Evolutionary conservation across 1,284 basidiomycete genomes (phyloP).

Genomic region (Grifola frondosa): DNA sequence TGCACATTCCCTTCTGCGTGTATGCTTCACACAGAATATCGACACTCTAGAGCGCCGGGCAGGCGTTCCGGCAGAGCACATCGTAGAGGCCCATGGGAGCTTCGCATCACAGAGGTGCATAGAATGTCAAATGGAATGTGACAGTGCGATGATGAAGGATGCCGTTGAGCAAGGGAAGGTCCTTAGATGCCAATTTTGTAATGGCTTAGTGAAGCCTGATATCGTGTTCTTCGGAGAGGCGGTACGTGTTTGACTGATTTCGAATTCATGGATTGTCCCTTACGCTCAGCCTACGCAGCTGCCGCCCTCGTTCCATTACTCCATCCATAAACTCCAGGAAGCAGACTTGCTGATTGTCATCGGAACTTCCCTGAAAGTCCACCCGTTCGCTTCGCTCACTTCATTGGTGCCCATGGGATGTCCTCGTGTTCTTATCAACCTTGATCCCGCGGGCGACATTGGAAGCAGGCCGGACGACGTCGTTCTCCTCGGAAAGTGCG

Average conservation of each 20-base stretch:
- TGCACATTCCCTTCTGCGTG: slow-evolving; percentile 63
- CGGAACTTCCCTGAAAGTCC: slow-evolving; percentile 87
- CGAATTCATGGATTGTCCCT: too few species aligned
- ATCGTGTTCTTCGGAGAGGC: slow-evolving; percentile 95
- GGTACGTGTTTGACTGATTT: slow-evolving; percentile 39
- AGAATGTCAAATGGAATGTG: slow-evolving; percentile 58
- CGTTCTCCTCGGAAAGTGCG: slow-evolving; percentile 66
- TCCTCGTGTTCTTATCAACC: slow-evolving; percentile 69
- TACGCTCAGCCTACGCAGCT: slow-evolving; percentile 42
- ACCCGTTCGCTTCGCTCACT: slow-evolving; percentile 73
- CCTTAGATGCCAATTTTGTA: slow-evolving; percentile 64
- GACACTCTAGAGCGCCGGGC: slow-evolving; percentile 91
- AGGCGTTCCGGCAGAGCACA: slow-evolving; percentile 69
- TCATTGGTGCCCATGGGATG: slow-evolving; percentile 47
- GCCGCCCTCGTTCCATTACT: slow-evolving; percentile 53
- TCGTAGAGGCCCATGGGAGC: slow-evolving; percentile 95
- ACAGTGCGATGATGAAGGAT: slow-evolving; percentile 67
- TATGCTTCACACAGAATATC: slow-evolving; percentile 88
- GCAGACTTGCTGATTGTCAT: slow-evolving; percentile 91
- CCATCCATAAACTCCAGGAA: slow-evolving; percentile 47
- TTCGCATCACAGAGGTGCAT: slow-evolving; percentile 85
- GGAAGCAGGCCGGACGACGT: slow-evolving; percentile 57
- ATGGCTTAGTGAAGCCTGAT: slow-evolving; percentile 84
- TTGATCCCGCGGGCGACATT: slow-evolving; percentile 65
- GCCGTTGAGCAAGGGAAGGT: slow-evolving; percentile 59